A percentile compares a stretch with the other conserved stretches of the same genome.
phyloP scores from a whole-genome alignment of 352 stramenopile genomes.

The Pythium dissotocum region DNA sequence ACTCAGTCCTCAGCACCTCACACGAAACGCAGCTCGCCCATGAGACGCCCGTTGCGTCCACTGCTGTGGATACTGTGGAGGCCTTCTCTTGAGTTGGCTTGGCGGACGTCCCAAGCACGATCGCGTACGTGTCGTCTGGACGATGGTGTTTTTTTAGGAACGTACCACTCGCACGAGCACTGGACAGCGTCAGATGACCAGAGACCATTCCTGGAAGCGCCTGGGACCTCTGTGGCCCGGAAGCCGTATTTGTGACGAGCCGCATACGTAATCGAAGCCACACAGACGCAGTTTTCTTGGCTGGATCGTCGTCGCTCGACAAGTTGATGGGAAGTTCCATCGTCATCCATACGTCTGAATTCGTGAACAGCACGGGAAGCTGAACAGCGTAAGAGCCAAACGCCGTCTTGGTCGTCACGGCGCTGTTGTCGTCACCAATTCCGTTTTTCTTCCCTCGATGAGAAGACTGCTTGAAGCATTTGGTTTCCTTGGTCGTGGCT shows the following conservation, averaged over 20 bases:
- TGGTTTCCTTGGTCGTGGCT: not conserved
- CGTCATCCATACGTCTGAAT: slow-evolving; percentile 17
- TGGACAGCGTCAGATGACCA: slow-evolving; percentile 14
- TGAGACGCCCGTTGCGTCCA: not conserved
- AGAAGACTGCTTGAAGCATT: not conserved
- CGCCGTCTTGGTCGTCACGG: not conserved
- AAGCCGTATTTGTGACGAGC: not conserved
- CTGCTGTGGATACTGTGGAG: not conserved
- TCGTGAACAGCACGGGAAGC: slow-evolving; percentile 18
- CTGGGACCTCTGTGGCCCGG: not conserved
- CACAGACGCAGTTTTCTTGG: not conserved
- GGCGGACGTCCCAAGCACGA: not conserved
- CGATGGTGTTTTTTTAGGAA: slow-evolving; percentile 8
- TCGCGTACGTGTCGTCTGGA: slow-evolving; percentile 9
- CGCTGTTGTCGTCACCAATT: not conserved
- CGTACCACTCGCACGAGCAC: not conserved
- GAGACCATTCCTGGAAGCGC: not conserved
- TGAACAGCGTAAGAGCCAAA: slow-evolving; percentile 6
- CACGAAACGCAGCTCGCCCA: not conserved
- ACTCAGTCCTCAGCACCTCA: not conserved
- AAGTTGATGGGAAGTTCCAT: not conserved
- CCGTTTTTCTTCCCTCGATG: not conserved
- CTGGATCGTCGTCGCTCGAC: not conserved
- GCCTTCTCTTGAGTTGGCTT: not conserved
- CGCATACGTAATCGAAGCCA: slow-evolving; percentile 6